Evolutionary conservation across 1,139 yeast species (phyloP).

Genomic region (Yamadazyma triangularis): DNA sequence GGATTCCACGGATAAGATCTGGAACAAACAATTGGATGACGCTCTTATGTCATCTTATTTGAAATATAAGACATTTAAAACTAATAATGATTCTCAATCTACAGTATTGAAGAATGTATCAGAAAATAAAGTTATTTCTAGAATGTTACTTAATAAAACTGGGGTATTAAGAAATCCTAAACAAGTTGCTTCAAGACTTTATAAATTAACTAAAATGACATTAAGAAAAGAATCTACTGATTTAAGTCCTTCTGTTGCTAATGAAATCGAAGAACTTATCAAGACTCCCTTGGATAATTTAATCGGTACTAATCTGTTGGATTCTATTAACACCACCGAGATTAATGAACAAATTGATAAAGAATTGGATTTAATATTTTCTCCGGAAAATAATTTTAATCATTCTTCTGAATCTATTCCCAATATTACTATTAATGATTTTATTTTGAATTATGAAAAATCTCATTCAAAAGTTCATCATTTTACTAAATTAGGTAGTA

Average conservation of each 20-base stretch:
- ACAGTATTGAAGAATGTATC: conserved; percentile 30
- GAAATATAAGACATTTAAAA: conserved; percentile 33
- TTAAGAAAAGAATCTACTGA: conserved; percentile 3
- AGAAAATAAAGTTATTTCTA: conserved; percentile 39
- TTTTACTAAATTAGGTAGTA: conserved; percentile 9
- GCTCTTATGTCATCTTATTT: conserved; percentile 31
- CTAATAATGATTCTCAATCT: conserved; percentile 21
- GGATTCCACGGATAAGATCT: conserved; percentile 24
- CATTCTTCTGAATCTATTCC: conserved; percentile 9
- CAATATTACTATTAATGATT: conserved; percentile 5
- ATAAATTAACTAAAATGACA: conserved; percentile 17
- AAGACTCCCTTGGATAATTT: conserved; percentile 23
- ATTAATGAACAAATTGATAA: conserved; percentile 19
- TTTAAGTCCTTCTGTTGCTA: conserved; percentile 11
- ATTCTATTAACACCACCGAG: conserved; percentile 16
- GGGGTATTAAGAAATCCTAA: conserved; percentile 35
- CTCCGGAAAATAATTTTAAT: conserved; percentile 19
- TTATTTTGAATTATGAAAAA: conserved; percentile 8
- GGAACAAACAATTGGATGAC: conserved; percentile 37
- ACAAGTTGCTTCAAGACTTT: conserved; percentile 35
- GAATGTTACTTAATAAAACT: conserved; percentile 38
- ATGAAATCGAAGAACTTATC: conserved; percentile 20
- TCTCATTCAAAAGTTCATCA: conserved; percentile 7
- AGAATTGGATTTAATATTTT: conserved; percentile 23
- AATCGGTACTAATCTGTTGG: conserved; percentile 12